phyloP scores from a whole-genome alignment of 2,329 filamentous ascomycete species.

The Orbilia brochopaga region DNA sequence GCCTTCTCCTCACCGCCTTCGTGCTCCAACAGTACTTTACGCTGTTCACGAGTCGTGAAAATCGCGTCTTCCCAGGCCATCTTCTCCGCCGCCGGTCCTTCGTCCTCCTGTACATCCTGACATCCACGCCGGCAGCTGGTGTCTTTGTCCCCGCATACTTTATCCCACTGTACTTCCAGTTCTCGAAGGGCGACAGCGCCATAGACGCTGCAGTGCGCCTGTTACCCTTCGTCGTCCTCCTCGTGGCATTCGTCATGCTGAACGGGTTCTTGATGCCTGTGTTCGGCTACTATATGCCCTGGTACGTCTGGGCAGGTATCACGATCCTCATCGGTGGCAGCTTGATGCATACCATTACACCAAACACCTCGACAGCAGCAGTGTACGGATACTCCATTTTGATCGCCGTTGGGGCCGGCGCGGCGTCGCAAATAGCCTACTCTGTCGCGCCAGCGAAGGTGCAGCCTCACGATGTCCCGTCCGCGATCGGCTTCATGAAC shows the following conservation, averaged over 20 bases:
- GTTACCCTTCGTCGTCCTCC: conserved; percentile 59
- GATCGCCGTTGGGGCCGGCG: conserved; percentile 59
- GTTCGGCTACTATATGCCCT: conserved; percentile 59
- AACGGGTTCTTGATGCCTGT: conserved; percentile 59
- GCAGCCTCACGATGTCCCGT: conserved; percentile 55
- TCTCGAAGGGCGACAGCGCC: conserved; percentile 60
- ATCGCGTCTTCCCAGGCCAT: conserved; percentile 63
- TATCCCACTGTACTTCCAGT: conserved; percentile 65
- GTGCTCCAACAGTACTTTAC: conserved; percentile 60
- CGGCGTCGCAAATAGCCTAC: conserved; percentile 58
- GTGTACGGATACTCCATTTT: conserved; percentile 59
- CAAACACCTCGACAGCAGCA: conserved; percentile 52
- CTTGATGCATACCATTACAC: conserved; percentile 55
- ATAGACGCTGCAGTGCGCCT: conserved; percentile 59
- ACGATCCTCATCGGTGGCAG: conserved; percentile 56
- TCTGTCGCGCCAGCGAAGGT: conserved; percentile 58
- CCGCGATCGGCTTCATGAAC: conserved; percentile 59
- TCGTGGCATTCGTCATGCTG: conserved; percentile 57
- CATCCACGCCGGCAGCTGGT: conserved; percentile 57
- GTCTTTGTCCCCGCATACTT: conserved; percentile 63
- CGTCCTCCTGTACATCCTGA: conserved; percentile 60
- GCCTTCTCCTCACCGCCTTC: conserved; percentile 60
- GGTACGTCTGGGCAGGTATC: conserved; percentile 58
- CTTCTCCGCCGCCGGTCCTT: conserved; percentile 59
- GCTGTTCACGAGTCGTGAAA: conserved; percentile 60